These are phyloP conservation scores for Tetragonia tetragonoides DNA, from an alignment of 148 eudicot genomes.

Conservation along the genomic window DNA sequence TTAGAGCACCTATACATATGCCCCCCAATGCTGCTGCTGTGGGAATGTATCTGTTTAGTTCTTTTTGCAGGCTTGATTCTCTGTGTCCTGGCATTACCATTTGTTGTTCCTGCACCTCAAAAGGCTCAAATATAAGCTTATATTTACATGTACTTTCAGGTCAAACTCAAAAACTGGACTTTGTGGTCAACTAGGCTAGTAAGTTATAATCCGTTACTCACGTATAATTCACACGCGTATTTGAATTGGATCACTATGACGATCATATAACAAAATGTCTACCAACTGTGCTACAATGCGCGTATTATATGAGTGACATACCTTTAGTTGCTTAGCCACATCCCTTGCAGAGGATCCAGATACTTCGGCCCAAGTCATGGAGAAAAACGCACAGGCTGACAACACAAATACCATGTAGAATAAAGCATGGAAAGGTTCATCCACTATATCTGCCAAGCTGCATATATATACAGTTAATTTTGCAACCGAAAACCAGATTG, in stretches of 20 bases:
- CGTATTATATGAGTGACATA: background rate
- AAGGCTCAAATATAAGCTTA: background rate
- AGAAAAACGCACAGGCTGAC: conserved; percentile 66
- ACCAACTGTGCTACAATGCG: background rate
- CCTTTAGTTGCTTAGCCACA: conserved; percentile 76
- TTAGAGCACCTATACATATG: conserved; percentile 32
- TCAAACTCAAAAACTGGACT: background rate
- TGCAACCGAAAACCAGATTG: background rate
- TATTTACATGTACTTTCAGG: background rate
- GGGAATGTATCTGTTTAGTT: conserved; percentile 61
- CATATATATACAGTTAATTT: background rate
- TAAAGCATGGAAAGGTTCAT: conserved; percentile 69
- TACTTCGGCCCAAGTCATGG: conserved; percentile 72
- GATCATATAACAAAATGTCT: too few relatives aligned
- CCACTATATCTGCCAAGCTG: conserved; percentile 60
- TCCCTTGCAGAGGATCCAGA: conserved; percentile 75
- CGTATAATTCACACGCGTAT: too few relatives aligned
- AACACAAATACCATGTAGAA: conserved; percentile 64
- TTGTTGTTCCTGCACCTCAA: conserved; percentile 52
- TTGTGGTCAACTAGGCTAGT: too few relatives aligned
- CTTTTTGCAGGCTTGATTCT: conserved; percentile 32
- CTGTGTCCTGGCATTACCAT: conserved; percentile 67
- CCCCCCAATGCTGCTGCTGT: conserved; percentile 38
- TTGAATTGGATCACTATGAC: background rate
- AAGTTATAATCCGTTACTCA: too few relatives aligned